Evolutionary conservation across 1,284 basidiomycete genomes (phyloP), one percentile per base, ranked within the genome.

Genomic region (Exobasidium rhododendri): DNA sequence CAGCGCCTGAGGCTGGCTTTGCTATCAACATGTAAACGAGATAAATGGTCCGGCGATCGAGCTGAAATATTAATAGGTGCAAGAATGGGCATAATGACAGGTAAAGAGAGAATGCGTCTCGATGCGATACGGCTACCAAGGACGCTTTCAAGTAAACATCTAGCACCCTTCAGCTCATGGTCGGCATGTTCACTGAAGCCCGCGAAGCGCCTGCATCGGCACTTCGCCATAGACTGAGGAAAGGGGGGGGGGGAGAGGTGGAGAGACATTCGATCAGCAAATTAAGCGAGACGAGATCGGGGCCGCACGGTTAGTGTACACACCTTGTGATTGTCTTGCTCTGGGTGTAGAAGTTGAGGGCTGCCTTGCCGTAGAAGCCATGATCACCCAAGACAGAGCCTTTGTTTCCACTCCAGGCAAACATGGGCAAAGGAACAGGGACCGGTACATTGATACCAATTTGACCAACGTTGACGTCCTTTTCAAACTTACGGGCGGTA

Each of bases 401-500:
- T 83, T 92, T 93, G 82, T 91, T 58, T n/a, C 56, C 56, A 22
- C 44, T 54, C 91, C 91, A 94, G 24, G 90, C 85, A 81, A 92
- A 94, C 91, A 96, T 94, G 10, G 88, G 89, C 53, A 90, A 83
- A 49, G 93, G 71, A 64, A 82, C 70, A 56, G 94, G 88, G 74
- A 96, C 91, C 49, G 94, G 88, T 1, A 94, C 89, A 78, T 98
- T 97, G 81, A 98, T 67, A 58, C 82, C 81, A 31, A 81, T 74
- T 82, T 97, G 92, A 46, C 94, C 94, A 56, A 92, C 88, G 67
- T 97, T 90, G 64, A 94, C 88, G 63, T 88, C 85, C 50, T 84
- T 85, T 82, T 98, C 94, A 69, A 96, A 98, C 81, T 90, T 91
- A 65, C 94, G 87, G 22, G 92, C 94, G 5, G 92, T 92, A 31